Evolutionary conservation across 768 basidiomycete genomes (phyloP), one percentile per base, ranked within the genome.

Genomic region (Clitopilus passeckerianus): DNA sequence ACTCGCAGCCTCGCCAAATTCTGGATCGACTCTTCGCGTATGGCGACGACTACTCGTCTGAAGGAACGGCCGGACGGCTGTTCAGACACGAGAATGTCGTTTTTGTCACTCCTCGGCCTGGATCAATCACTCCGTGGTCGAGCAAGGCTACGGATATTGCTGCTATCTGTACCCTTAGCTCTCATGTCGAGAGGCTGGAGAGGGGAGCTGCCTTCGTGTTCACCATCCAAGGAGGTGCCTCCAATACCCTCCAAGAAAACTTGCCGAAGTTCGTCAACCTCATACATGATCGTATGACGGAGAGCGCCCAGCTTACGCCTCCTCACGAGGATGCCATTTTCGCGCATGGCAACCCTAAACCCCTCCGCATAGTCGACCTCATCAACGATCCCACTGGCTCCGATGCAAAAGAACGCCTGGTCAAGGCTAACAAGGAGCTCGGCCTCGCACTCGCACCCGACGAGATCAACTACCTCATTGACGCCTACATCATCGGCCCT

Each of bases 121-220:
- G 96, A 3, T 95, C 95, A 3, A 89, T 98, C 66, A 98, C 96
- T 4, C 95, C 97, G 1, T 99, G 97, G 97, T 98, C 96, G 5
- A 96, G 92, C 73, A 99, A 99, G 75, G 96, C 97, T 1, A 98
- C 96, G 0, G 95, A 99, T 70, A 98, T 99, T 58, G 84, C 95
- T 20, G 75, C 75, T 8, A 84, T 98, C 56, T 99, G 97, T 76
- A 89, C 88, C 57, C 86, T 99, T 1, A 84, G 80, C 18, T 69
- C 72, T 1, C 77, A 86, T 57, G 75, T 99, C 56, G 83, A 89
- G 62, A 84, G 97, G 37, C 74, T 99, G 58, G 97, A 99, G 71
- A 85, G 97, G 18, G 95, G 96, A 6, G 65, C 86, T 18, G 85
- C 81, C 5, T 93, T 87, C 65, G 77, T 83, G 57, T 78, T 97